Percentiles rank a stretch among this genome's conserved stretches.
phyloP scores from a whole-genome alignment of 345 rosid genomes.

The Eucalyptus urophylla region DNA sequence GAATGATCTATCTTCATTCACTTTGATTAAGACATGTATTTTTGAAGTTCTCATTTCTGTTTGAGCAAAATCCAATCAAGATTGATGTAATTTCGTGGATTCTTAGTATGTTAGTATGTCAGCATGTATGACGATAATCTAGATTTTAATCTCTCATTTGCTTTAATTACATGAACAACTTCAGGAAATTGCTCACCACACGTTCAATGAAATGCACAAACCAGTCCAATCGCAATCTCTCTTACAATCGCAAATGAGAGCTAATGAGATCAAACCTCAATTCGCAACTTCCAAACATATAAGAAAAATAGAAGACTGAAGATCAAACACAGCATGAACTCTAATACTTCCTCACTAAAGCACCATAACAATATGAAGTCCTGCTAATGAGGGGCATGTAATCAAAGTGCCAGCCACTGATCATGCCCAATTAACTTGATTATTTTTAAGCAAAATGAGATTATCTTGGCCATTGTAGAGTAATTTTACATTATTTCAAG shows the following conservation, averaged over 20 bases:
- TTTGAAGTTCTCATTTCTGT: not conserved
- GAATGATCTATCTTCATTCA: not conserved
- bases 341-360: not conserved
- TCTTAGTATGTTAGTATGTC: rapidly evolving
- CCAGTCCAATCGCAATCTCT: not conserved
- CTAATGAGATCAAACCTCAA: not conserved
- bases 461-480: not conserved
- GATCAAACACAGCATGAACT: not conserved
- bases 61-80: not conserved
- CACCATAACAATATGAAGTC: not conserved
- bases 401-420: not conserved
- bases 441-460: not conserved
- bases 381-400: not conserved
- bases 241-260: not conserved
- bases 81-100: rapidly evolving
- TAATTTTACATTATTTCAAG: too few species aligned
- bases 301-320: too few species aligned
- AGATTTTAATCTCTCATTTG: not conserved
- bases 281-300: not conserved
- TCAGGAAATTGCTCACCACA: not conserved
- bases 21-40: not conserved
- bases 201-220: rapidly evolving
- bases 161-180: not conserved
- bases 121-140: rapidly evolving
- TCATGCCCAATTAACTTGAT: not conserved